phyloP scores from a whole-genome alignment of 352 stramenopile species.

The Phytophthora rubi region DNA sequence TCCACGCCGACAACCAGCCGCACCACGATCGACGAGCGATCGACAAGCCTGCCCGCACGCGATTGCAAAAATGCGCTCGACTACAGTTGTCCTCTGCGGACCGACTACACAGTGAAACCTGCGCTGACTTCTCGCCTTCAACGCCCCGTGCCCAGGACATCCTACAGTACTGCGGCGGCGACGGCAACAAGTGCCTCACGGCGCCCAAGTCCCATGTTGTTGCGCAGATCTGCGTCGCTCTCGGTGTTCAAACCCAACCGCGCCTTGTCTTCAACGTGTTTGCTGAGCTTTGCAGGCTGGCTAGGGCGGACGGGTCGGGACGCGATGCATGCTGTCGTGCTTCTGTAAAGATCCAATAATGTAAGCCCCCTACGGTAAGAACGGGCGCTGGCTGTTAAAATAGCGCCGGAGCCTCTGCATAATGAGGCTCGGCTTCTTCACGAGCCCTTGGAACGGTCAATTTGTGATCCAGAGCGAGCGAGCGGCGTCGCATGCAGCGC shows the following conservation, averaged over 20 bases:
- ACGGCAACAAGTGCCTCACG: background rate
- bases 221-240: constrained; percentile 2
- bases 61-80: constrained; percentile 33
- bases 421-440: background rate
- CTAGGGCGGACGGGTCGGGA: constrained; percentile 16
- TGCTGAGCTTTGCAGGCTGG: background rate
- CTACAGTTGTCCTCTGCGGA: constrained; percentile 19
- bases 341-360: constrained; percentile 28
- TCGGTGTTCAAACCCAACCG: constrained; percentile 16
- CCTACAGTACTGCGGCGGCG: constrained; percentile 1
- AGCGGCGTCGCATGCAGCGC: background rate
- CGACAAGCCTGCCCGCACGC: constrained; percentile 4
- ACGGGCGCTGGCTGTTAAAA: constrained; percentile 5
- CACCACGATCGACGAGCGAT: constrained; percentile 3
- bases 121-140: background rate
- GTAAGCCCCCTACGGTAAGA: background rate
- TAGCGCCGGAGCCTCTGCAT: constrained; percentile 1
- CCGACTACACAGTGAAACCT: background rate
- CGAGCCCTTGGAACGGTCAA: constrained; percentile 11
- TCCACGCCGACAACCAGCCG: constrained; percentile 23
- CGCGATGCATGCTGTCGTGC: background rate
- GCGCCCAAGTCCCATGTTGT: background rate
- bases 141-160: constrained; percentile 12
- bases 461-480: constrained; percentile 2
- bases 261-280: constrained; percentile 9